Conservation (phyloP, 2,329 filamentous ascomycete species). For the Furcasterigmium sp. region DNA sequence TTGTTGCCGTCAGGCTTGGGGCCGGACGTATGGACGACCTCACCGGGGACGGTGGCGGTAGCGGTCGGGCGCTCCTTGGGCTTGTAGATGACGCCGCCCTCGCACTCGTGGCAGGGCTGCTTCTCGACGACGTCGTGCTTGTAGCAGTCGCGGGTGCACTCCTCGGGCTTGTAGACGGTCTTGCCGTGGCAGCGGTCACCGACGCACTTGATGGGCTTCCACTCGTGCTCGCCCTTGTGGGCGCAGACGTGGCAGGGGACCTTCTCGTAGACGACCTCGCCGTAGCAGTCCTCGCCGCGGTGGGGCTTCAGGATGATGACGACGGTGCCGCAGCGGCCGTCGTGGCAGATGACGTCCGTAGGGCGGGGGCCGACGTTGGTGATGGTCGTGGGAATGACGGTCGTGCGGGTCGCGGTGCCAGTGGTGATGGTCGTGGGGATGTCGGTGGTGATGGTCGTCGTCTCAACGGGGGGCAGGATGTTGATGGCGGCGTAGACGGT, state of each 20-base stretch:
- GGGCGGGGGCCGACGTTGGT: conserved; percentile 9
- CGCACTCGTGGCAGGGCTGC: conserved; percentile 7
- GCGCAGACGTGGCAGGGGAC: conserved; percentile 16
- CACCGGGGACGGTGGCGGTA: too few relatives aligned
- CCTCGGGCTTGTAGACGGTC: conserved; percentile 17
- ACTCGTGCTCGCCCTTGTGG: conserved; percentile 16
- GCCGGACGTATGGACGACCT: too few relatives aligned
- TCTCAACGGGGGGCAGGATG: not conserved
- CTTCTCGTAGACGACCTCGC: conserved; percentile 18
- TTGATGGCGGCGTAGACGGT: conserved; percentile 1
- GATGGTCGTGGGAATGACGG: conserved; percentile 3
- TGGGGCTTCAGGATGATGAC: conserved; percentile 22
- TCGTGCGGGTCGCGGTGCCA: conserved; percentile 1
- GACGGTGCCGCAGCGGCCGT: conserved; percentile 21
- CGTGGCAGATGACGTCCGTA: conserved; percentile 22
- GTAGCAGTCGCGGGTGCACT: conserved; percentile 9
- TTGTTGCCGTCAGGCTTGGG: too few relatives aligned
- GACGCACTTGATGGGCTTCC: conserved; percentile 14
- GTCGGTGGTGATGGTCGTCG: not conserved
- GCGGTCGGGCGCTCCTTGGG: not conserved
- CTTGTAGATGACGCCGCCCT: conserved; percentile 14
- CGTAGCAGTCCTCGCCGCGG: conserved; percentile 22
- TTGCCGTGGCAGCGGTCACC: conserved; percentile 12
- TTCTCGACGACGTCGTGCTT: conserved; percentile 9
- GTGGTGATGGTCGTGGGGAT: conserved; percentile 1